Conservation (phyloP, 371 early-diverging fungal genomes). For the Circinella minor region DNA sequence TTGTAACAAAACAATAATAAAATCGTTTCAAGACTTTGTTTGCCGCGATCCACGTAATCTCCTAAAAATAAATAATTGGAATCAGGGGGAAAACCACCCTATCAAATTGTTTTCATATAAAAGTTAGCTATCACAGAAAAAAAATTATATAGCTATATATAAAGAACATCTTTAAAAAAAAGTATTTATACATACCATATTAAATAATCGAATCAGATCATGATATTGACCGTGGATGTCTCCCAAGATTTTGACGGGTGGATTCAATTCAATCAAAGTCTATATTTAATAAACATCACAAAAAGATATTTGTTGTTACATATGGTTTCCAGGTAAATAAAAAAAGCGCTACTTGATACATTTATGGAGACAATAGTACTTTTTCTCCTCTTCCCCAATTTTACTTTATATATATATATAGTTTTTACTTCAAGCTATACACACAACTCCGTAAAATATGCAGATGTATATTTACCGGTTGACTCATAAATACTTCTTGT, state of each 20-base stretch:
- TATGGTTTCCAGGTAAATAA: too few species aligned
- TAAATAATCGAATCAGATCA: slow-evolving; percentile 91
- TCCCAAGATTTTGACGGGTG: slow-evolving; percentile 94
- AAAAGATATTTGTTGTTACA: neutral
- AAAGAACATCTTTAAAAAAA: neutral
- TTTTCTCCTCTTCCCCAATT: neutral
- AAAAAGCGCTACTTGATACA: neutral
- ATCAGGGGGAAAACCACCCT: slow-evolving; percentile 85
- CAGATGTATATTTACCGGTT: slow-evolving; percentile 64
- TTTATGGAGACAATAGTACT: neutral
- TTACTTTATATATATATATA: neutral
- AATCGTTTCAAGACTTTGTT: slow-evolving; percentile 95
- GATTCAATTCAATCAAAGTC: slow-evolving; percentile 90
- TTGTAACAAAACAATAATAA: slow-evolving; percentile 93
- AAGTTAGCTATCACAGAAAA: neutral
- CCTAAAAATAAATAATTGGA: slow-evolving; percentile 94
- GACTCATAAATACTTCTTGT: slow-evolving; percentile 90
- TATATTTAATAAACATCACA: neutral
- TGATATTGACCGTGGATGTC: slow-evolving; percentile 97
- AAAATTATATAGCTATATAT: neutral
- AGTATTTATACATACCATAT: slow-evolving; percentile 50
- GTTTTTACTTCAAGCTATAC: too few species aligned
- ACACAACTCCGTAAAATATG: neutral
- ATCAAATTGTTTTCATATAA: neutral
- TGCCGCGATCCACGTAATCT: slow-evolving; percentile 98